Evolutionary conservation across 371 early-diverging fungal species (phyloP), one percentile per base, ranked within the genome.

Genomic region (Phascolomyces articulosus): DNA sequence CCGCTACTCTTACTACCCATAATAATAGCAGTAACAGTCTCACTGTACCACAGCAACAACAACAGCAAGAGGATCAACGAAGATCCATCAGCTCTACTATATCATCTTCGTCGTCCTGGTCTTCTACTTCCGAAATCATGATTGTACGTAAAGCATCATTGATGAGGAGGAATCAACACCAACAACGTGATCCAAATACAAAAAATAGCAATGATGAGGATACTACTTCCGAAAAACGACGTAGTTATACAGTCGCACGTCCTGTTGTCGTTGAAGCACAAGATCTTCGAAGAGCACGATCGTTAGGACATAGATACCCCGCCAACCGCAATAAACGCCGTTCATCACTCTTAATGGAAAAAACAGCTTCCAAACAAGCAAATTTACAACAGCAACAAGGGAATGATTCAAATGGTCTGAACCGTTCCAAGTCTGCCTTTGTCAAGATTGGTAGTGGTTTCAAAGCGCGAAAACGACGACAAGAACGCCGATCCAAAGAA

Each of bases 271-370:
- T 70, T 1, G 66, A 70, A 49, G 66, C 66, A 6, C 63, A 70
- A 63, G 66, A 70, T 38, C 47, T 70, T 9, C 63, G 71, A 31
- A 66, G 71, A 23, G 63, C 66, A 15, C 66, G 66, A 10, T 66
- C 71, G 15, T 48, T 66, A n/a, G 71, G 71, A 23, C 65, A 69
- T 24, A 58, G 68, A 51, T 63, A 67, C 59, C 66, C 57, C 23
- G 40, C 64, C 20, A 58, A 63, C n/a, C 69, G 74, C 27, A 75
- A 72, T 28, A 80, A 80, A 53, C 68, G 74, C 49, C 70, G 62
- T 40, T 78, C 81, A 8, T 65, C 65, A 13, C 27, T 65, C 28
- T 62, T 74, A 9, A 75, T 80, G 75, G 80, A 80, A 64, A 74
- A 65, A 13, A 74, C 77, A 7, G 64, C 68, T 29, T 64, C 70